phyloP scores from a whole-genome alignment of 805 yeast species.

The Pichia sporocuriosa region DNA sequence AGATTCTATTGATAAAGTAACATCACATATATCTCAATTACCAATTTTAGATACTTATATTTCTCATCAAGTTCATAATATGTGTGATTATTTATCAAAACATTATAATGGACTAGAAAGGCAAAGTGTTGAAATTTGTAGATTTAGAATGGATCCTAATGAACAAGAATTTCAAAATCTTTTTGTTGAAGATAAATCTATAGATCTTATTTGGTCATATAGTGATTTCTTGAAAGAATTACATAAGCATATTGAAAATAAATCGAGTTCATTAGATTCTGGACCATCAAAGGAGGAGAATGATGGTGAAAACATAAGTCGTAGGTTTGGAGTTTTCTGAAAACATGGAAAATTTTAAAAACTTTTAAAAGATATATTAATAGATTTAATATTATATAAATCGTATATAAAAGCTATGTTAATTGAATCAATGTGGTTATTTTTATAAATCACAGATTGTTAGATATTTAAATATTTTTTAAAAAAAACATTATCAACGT shows the following conservation, averaged over 20 bases:
- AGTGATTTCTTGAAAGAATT: slow-evolving; percentile 60
- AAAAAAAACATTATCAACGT: too few species aligned
- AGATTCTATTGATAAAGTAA: slow-evolving; percentile 39
- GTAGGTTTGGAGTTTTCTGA: slow-evolving; percentile 12
- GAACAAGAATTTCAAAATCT: slow-evolving; percentile 49
- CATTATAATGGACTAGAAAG: slow-evolving; percentile 32
- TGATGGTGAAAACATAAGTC: slow-evolving; percentile 13
- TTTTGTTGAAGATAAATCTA: slow-evolving; percentile 67
- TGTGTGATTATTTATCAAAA: slow-evolving; percentile 50
- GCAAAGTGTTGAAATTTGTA: slow-evolving; percentile 50
- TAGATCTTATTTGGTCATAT: slow-evolving; percentile 49
- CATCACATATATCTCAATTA: slow-evolving; percentile 45
- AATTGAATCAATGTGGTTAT: too few species aligned
- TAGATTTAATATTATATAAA: too few species aligned
- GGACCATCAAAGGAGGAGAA: neutral
- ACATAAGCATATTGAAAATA: slow-evolving; percentile 56
- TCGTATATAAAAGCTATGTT: too few species aligned
- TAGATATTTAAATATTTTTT: too few species aligned
- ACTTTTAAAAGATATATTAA: too few species aligned
- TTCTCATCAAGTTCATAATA: slow-evolving; percentile 57
- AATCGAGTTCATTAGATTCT: slow-evolving; percentile 26
- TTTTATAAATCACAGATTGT: too few species aligned
- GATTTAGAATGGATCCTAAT: slow-evolving; percentile 59
- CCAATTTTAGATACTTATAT: slow-evolving; percentile 68
- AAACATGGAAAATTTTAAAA: too few species aligned